Evolutionary conservation across 371 early-diverging fungal genomes (phyloP).

Genomic region (Lichtheimia hyalospora): DNA sequence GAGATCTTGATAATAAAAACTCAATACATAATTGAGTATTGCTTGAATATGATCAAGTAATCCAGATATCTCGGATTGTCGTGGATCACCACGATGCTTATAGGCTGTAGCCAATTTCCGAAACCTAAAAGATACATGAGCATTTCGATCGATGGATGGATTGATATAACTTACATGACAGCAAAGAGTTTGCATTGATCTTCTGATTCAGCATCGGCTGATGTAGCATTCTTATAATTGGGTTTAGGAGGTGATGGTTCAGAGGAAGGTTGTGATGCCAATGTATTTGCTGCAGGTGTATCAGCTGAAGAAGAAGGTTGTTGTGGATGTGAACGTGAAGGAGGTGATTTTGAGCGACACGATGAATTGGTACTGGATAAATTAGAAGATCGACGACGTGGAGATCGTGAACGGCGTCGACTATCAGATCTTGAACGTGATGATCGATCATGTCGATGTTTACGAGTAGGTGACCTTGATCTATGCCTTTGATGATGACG

Average conservation of each 20-base stretch:
- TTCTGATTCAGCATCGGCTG: slow-evolving; percentile 29
- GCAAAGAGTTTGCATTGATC: slow-evolving; percentile 29
- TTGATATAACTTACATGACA: slow-evolving; percentile 22
- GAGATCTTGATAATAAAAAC: slow-evolving; percentile 29
- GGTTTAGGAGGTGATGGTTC: slow-evolving; percentile 5
- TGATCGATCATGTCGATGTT: neutral
- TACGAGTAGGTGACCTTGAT: slow-evolving; percentile 3
- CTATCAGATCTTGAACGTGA: neutral
- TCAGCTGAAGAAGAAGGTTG: neutral
- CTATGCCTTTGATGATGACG: neutral
- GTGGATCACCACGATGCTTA: slow-evolving; percentile 34
- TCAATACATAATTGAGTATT: slow-evolving; percentile 35
- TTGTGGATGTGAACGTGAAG: neutral
- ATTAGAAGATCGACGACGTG: neutral
- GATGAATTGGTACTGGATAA: neutral
- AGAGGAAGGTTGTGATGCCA: neutral
- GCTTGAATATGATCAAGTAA: slow-evolving; percentile 38
- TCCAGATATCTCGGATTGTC: slow-evolving; percentile 7
- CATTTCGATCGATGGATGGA: too few species aligned
- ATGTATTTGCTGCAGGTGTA: slow-evolving; percentile 2
- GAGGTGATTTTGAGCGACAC: neutral
- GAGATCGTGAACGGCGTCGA: slow-evolving; percentile 6
- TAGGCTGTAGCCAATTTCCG: slow-evolving; percentile 31
- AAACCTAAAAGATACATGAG: slow-evolving; percentile 22
- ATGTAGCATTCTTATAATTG: slow-evolving; percentile 22